A percentile compares a stretch with the other conserved stretches of the same genome.
These are phyloP conservation scores for Adansonia grandidieri DNA, from an alignment of 441 rosid genomes.

Conservation along the genomic window DNA sequence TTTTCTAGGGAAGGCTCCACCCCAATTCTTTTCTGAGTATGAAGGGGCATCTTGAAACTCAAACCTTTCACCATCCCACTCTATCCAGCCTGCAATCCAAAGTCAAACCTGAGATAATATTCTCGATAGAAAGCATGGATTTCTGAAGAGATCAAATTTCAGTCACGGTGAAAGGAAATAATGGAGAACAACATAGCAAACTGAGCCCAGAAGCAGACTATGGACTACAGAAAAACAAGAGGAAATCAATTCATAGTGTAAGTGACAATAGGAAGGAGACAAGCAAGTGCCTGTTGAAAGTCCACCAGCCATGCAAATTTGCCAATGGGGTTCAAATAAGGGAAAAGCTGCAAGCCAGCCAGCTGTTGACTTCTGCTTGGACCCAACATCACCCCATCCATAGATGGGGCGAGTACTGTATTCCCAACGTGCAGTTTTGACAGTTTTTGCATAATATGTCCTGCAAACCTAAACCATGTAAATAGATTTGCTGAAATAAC, in stretches of 20 bases:
- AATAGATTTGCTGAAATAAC: not conserved
- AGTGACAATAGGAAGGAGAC: constrained; percentile 29
- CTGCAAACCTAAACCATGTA: constrained; percentile 48
- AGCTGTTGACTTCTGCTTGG: constrained; percentile 87
- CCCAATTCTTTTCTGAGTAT: constrained; percentile 98
- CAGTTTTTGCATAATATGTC: constrained; percentile 65
- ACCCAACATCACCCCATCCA: constrained; percentile 93
- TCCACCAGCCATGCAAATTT: constrained; percentile 97
- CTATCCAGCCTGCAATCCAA: constrained; percentile 85
- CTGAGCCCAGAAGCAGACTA: constrained; percentile 15
- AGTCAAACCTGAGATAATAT: constrained; percentile 27
- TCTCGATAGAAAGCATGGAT: constrained; percentile 17
- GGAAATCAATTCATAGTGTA: constrained; percentile 11
- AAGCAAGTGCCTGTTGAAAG: constrained; percentile 81
- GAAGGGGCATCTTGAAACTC: constrained; percentile 94
- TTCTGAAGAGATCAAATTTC: constrained; percentile 21
- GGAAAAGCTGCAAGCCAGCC: constrained; percentile 99
- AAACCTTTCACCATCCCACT: constrained; percentile 92
- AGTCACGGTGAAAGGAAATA: not conserved
- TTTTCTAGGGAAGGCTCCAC: constrained; percentile 94
- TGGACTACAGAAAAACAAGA: constrained; percentile 1
- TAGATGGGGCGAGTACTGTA: constrained; percentile 87
- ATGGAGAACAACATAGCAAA: constrained; percentile 6
- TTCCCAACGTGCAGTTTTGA: constrained; percentile 90
- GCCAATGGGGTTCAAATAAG: constrained; percentile 99